Evolutionary conservation across 441 rosid genomes (phyloP).

Genomic region (Aleurites moluccanus): DNA sequence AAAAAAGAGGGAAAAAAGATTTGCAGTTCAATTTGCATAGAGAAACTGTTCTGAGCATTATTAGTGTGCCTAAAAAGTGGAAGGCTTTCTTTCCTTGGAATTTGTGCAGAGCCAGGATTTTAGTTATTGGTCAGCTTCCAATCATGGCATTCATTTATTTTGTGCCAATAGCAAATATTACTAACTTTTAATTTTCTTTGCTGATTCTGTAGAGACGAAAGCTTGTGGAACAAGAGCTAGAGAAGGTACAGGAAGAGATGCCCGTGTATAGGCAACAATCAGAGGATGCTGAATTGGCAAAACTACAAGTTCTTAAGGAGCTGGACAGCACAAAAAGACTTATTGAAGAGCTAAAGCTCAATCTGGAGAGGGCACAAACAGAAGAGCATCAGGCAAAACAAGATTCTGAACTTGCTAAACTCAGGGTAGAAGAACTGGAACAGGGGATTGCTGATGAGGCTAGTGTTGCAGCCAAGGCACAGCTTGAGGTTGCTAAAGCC

Average conservation of each 20-base stretch:
- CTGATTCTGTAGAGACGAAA: constrained; percentile 55
- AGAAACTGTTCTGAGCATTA: background rate
- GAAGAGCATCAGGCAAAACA: constrained; percentile 95
- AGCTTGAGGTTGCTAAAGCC: constrained; percentile 88
- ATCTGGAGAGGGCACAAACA: constrained; percentile 76
- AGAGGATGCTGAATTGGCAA: constrained; percentile 63
- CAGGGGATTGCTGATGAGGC: constrained; percentile 87
- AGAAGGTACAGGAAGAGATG: constrained; percentile 66
- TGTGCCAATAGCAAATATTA: background rate
- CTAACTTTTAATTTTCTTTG: constrained; percentile 18
- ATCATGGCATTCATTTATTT: background rate
- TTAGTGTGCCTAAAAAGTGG: background rate
- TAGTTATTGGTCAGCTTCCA: background rate
- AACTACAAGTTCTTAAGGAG: constrained; percentile 62
- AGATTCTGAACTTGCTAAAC: constrained; percentile 84
- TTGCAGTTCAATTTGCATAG: background rate
- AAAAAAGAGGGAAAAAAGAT: background rate
- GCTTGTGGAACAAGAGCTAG: constrained; percentile 73
- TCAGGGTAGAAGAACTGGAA: constrained; percentile 88
- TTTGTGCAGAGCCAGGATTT: constrained; percentile 5
- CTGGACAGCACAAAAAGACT: constrained; percentile 76
- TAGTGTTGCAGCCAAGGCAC: constrained; percentile 89
- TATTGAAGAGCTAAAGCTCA: constrained; percentile 77
- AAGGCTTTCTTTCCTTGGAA: background rate
- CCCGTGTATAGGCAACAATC: constrained; percentile 57